These are phyloP conservation scores for Symbiodinium pilosum DNA, from an alignment of 73 alveolate species.

Conservation along the genomic window DNA sequence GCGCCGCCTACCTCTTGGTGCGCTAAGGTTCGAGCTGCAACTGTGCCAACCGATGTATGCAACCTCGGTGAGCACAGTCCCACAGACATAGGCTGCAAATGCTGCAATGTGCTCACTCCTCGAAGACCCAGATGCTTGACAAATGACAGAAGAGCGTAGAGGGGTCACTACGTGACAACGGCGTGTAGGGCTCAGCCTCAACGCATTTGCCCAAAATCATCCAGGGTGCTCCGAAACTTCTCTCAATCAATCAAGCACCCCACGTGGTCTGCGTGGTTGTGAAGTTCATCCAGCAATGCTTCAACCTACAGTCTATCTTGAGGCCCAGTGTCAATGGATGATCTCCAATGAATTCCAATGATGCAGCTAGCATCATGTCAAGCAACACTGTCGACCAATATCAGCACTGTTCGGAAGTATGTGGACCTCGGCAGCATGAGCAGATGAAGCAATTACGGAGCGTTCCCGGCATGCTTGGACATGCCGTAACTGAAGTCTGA, in stretches of 20 bases:
- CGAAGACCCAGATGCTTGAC: neutral
- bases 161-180: neutral
- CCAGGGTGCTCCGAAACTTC: neutral
- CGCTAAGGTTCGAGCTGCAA: neutral
- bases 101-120: too few relatives aligned
- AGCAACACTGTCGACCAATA: neutral
- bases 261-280: conserved; percentile 4
- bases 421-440: neutral
- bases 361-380: neutral
- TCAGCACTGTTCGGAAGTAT: neutral
- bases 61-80: neutral
- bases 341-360: neutral
- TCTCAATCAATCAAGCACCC: neutral
- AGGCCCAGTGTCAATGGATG: neutral
- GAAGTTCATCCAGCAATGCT: neutral
- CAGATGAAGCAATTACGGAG: too few relatives aligned
- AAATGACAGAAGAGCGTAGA: conserved; percentile 4
- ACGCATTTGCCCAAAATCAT: neutral
- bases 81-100: neutral
- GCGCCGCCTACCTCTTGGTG: neutral
- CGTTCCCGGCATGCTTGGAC: neutral
- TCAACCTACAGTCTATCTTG: neutral
- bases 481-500: neutral
- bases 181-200: conserved; percentile 58
- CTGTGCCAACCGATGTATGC: neutral